phyloP scores from a whole-genome alignment of 352 stramenopile species.

The Pythium pectinolyticum region DNA sequence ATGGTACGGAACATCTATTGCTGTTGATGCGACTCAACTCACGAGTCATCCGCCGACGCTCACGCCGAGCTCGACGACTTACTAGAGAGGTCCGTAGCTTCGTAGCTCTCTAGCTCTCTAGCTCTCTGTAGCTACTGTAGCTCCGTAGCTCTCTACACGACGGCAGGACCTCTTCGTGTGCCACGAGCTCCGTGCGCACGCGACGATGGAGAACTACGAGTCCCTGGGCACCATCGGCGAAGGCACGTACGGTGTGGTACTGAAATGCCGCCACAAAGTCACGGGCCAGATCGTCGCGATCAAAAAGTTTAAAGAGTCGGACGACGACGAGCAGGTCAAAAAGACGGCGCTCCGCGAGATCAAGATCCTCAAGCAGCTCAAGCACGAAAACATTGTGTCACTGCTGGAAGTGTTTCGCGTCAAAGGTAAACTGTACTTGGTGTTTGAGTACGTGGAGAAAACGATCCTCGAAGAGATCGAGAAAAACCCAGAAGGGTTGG shows the following conservation, averaged over 20 bases:
- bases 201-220: constrained; percentile 90
- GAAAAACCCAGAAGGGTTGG: constrained; percentile 80
- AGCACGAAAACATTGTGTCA: constrained; percentile 88
- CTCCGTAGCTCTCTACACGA: neutral
- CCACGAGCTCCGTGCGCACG: too few species aligned
- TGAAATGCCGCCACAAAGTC: constrained; percentile 83
- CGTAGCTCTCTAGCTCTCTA: neutral
- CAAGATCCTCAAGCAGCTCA: constrained; percentile 84
- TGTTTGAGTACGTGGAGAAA: constrained; percentile 90
- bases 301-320: constrained; percentile 91
- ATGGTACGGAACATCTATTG: neutral
- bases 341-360: constrained; percentile 86
- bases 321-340: constrained; percentile 89
- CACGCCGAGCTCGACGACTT: too few species aligned
- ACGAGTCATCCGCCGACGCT: too few species aligned
- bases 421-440: constrained; percentile 81
- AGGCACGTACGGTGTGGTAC: constrained; percentile 86
- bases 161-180: neutral
- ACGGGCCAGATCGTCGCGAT: constrained; percentile 88
- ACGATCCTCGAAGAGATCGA: constrained; percentile 90
- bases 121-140: neutral
- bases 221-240: constrained; percentile 85
- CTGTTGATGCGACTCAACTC: constrained; percentile 4
- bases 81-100: too few species aligned
- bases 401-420: constrained; percentile 85